These are phyloP conservation scores for Botryosphaeria dothidea DNA, from an alignment of 2,329 filamentous ascomycete genomes.

Conservation along the genomic window DNA sequence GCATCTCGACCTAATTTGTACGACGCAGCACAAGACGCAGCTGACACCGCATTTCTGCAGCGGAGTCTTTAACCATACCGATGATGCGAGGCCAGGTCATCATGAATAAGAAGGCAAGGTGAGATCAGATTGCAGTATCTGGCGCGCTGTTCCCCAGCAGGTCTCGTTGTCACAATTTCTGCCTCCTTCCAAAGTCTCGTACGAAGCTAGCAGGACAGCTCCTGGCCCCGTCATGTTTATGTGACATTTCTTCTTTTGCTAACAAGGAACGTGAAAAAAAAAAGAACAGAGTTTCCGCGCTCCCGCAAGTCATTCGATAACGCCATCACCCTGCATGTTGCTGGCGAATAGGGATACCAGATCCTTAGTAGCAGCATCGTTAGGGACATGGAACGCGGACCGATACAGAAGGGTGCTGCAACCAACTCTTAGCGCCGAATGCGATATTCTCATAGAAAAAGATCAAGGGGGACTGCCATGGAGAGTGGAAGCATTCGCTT, in stretches of 20 bases:
- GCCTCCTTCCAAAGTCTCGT: not conserved
- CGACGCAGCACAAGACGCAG: not conserved
- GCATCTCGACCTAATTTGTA: not conserved
- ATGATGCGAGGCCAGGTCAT: not conserved
- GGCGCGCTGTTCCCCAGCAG: not conserved
- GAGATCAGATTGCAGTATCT: not conserved
- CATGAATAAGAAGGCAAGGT: not conserved
- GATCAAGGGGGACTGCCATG: too few species aligned
- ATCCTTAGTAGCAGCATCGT: not conserved
- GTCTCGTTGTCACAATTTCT: not conserved
- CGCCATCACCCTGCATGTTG: not conserved
- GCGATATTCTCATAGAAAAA: too few species aligned
- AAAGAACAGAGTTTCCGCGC: not conserved
- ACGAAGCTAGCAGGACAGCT: not conserved
- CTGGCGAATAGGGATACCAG: not conserved
- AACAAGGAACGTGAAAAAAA: not conserved
- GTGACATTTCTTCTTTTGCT: not conserved
- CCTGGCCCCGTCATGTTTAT: not conserved
- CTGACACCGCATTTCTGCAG: slow-evolving; percentile 7
- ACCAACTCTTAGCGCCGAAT: too few species aligned
- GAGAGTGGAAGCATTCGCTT: too few species aligned
- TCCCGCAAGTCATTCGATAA: not conserved
- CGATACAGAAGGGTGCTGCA: too few species aligned
- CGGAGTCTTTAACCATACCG: not conserved
- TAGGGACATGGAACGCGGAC: too few species aligned